Percentiles rank a stretch among this genome's conserved stretches.
phyloP scores from a whole-genome alignment of 768 basidiomycete genomes.

The Albatrellus ellisii region DNA sequence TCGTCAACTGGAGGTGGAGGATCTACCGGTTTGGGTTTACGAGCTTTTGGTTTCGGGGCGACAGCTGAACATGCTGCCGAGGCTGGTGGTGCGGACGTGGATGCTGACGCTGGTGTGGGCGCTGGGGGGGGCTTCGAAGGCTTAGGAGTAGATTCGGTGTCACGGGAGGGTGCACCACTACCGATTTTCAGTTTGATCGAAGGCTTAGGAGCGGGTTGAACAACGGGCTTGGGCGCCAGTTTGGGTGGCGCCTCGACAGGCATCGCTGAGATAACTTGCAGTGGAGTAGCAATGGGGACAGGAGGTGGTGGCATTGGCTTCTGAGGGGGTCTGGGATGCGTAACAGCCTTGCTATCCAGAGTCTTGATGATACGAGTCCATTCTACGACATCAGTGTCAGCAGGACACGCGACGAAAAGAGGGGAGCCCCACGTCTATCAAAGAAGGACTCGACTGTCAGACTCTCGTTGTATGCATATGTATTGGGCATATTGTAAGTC shows the following conservation, averaged over 20 bases:
- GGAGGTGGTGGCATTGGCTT: constrained; percentile 9
- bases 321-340: constrained; percentile 15
- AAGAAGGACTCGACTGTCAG: constrained; percentile 68
- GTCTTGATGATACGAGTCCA: constrained; percentile 86
- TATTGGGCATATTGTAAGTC: constrained; percentile 64
- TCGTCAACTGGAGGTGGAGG: constrained; percentile 46
- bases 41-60: constrained; percentile 30
- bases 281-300: constrained; percentile 8
- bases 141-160: no score
- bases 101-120: constrained; percentile 6
- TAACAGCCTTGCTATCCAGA: constrained; percentile 42
- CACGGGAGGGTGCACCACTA: constrained; percentile 15
- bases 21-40: constrained; percentile 23
- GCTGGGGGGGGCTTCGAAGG: constrained; percentile 13
- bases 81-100: constrained; percentile 9
- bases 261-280: neutral
- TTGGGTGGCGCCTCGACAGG: neutral
- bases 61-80: no score
- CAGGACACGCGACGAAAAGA: neutral
- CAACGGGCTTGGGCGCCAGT: constrained; percentile 1
- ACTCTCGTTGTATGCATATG: constrained; percentile 65
- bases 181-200: constrained; percentile 22
- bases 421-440: constrained; percentile 56
- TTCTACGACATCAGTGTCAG: no score
- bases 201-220: constrained; percentile 20